Base-by-base conservation (phyloP, 805 yeast species). In the Starmerella ratchasimensis region DNA sequence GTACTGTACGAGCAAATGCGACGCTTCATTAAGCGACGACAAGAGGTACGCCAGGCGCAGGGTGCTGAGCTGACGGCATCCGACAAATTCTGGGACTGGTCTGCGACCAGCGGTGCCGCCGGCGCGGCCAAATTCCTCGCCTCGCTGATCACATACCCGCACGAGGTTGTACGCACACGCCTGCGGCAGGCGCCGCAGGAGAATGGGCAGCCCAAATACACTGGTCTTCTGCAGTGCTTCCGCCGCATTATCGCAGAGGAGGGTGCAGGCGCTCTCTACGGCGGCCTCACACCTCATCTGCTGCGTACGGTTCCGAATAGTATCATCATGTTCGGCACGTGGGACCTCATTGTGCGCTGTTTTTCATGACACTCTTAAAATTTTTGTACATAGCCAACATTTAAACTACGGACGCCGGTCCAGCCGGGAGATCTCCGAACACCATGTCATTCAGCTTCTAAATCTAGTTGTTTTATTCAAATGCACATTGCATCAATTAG, bases 271-370 rank as follows among this genome's bases (percentile, higher is more conserved):
- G 79, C 94, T 10, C 80, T 90, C 83, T 90, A 90, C 56, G 95
- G 99, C 39, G 99, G 99, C 1, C 67, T 90, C 52, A 90, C 99
- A 1, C 96, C 99, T 3, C 99, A 90, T 61, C 64, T 90, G 52
- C 70, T 90, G 63, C 73, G 98, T 60, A 90, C 98, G 0, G 98
- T 90, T 36, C 99, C 99, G 3, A 90, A 90, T 60, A 80, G 94
- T 53, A 84, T 90, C 56, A 88, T 90, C 50, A 90, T 90, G 98
- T 90, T 90, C 64, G 98, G 99, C 32, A 86, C 97, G 3, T 90
- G 97, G 97, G 99, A 90, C 56, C 57, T 90, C 24, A 74, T 80
- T 38, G 74, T 78, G 33, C 69, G 68, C 11, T 27, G 39, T 8
- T 36, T 43, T 2, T 28, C 43, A 5, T 34, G 38, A 4, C 10